Base-by-base conservation (phyloP, 148 eudicot genomes). In the Amaranthus palmeri region DNA sequence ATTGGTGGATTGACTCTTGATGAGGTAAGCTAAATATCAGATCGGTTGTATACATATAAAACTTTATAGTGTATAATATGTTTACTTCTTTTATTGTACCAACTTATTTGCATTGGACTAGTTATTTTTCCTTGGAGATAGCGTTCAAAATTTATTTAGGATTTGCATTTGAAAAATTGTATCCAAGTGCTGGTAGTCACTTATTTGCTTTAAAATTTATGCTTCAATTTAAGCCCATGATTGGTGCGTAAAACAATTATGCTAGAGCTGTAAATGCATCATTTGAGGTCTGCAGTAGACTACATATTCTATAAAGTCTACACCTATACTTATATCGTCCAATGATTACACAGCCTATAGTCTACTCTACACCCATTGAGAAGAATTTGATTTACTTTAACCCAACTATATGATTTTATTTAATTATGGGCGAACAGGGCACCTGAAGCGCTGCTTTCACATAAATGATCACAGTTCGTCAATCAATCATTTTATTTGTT, bases 1-100 rank as follows among this genome's bases (percentile, higher is more conserved):
- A 86, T 92, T 66, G 96, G 93, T 83, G 99, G 99, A 74, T 83
- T 95, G 81, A 92, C 99, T 62, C 72, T 92, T 69, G 99, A 95
- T 79, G 99, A 95, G 97, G 99, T 95, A 87, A 81, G 71, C 49
- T 36, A 15, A 57, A 51, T 0, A 15, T 11, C 43, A 17, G 5
- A 36, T 68, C 36, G 18, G 11, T 11, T 48, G 44, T n/a, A 25
- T 45, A 8, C 67, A 51, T 55, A 61, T 55, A 61, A 11, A 2
- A 43, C 17, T 71, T 51, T 44, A 40, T 49, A 65, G 48, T 49
- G 53, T 8, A 51, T 68, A 57, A 42, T 11, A 0, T 75, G 54
- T 9, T 25, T 8, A 57, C 13, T 3, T 64, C 66, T 62, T 43
- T 15, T 43, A 43, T 18, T 8, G 4, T 42, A 47, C 10, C 11